Base-by-base conservation (phyloP, 257 asterid genomes). In the Solanum microdontum region DNA sequence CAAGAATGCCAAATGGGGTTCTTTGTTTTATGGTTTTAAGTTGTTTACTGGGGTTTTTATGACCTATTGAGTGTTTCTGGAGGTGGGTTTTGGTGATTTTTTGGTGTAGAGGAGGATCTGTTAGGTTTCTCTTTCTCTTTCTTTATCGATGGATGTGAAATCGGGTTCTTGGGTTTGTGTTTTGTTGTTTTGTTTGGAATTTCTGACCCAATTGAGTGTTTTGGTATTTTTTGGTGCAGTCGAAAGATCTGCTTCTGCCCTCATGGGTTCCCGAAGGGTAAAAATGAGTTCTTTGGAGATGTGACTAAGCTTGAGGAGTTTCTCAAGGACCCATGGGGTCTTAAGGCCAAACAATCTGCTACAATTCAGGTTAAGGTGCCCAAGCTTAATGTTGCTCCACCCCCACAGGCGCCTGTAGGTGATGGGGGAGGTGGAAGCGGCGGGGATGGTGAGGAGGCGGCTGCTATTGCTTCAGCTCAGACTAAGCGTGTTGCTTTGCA, bases 311-410 rank as follows among this genome's bases (percentile, higher is more conserved):
- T 97, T 89, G 98, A 96, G 93, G 92, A 91, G 86, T 96, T 97
- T 88, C 86, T 97, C 87, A 93, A 90, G 80, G 99, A 96, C 88
- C 99, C 99, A 12, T 96, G 98, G 99, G 36, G 90, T 94, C 90
- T 91, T 86, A 92, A 92, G 92, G 94, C 93, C 14, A 92, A 90
- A 90, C 94, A 95, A 86, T 91, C 92, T 89, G 95, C 96, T 1
- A 93, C 97, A 79, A 88, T 96, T 55, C 99, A 96, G 92, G 98
- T 97, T 39, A 91, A 89, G 92, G 99, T 96, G 83, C 99, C 99
- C 13, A 97, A 94, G 77, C 94, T 95, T 33, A 91, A 88, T 62
- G 94, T 91, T 66, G 87, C 93, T 76, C 87, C 92, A 1, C 91
- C 92, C 34, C 80, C 85, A 11, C 80, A 9, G 39, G 77, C 32